Evolutionary conservation across 148 eudicot genomes (phyloP), one percentile per base, ranked within the genome.

Genomic region (Arbutus unedo): DNA sequence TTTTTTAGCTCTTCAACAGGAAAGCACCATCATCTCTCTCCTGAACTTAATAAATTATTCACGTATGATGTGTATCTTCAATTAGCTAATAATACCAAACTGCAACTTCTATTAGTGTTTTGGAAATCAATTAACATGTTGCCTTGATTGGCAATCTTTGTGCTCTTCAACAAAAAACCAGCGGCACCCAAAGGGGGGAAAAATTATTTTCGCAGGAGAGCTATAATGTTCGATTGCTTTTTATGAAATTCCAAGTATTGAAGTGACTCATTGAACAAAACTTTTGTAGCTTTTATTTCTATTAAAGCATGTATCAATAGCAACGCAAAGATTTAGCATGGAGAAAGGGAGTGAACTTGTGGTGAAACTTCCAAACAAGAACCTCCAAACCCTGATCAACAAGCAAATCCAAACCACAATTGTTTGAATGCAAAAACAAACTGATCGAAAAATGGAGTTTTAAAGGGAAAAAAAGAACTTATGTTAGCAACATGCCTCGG

Each of bases 351-450:
- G 81, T 45, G 53, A 59, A 38, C 54, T 59, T 18, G 54, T 43
- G 21, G 67, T n/a, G 18, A 10, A n/a, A 78, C 25, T 44, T n/a
- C 38, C 18, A 44, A 21, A 60, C 49, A 79, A 79, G 53, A 13
- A 64, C 41, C 41, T 13, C 41, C 14, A 45, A 79, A 79, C 54
- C 51, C 66, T 78, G 56, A 64, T 64, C 15, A 79, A 79, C 73
- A 79, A 47, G 48, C 19, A 45, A 14, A 47, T 66, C 57, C 49
- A 21, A 47, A 21, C 16, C 4, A 25, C 15, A 9, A 10, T n/a
- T 7, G 8, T 5, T 11, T 11, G 10, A n/a, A 31, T 2, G 3
- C 2, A 21, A 2, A 62, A 62, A 47, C 10, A 49, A 66, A 21
- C 5, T n/a, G 15, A 19, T 31, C n/a, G 4, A 10, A 53, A 21